A percentile compares a stretch with the other conserved stretches of the same genome.
Evolutionary conservation across 495 filamentous ascomycete species (phyloP).

Genomic region (Penicillium canescens): DNA sequence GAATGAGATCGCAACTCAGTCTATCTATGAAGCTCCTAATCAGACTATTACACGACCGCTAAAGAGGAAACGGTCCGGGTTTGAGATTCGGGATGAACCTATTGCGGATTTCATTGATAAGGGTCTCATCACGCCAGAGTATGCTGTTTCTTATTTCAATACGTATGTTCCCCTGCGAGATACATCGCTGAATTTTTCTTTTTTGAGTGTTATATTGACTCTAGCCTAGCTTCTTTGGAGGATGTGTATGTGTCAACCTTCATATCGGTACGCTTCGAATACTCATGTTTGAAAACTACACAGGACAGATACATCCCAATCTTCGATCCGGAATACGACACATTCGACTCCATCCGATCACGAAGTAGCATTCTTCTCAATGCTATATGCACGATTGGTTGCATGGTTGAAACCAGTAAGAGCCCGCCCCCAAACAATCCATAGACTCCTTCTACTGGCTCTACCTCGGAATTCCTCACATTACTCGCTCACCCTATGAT

Average conservation of each 20-base stretch:
- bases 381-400: slow-evolving; percentile 50
- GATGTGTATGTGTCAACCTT: slow-evolving; percentile 32
- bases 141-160: slow-evolving; percentile 34
- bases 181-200: no score
- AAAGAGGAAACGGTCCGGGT: slow-evolving; percentile 34
- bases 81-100: slow-evolving; percentile 36
- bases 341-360: slow-evolving; percentile 38
- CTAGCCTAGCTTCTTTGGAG: slow-evolving; percentile 40
- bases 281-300: background rate
- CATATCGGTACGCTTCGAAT: background rate
- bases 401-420: slow-evolving; percentile 39
- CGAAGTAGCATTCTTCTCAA: slow-evolving; percentile 48
- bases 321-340: slow-evolving; percentile 44
- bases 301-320: slow-evolving; percentile 49
- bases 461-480: no score
- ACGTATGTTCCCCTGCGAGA: slow-evolving; percentile 25
- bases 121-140: slow-evolving; percentile 33
- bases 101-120: slow-evolving; percentile 39
- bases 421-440: background rate
- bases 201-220: no score
- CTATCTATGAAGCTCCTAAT: slow-evolving; percentile 4
- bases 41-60: slow-evolving; percentile 4
- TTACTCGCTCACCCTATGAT: background rate
- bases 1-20: slow-evolving; percentile 6
- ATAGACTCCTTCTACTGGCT: no score